Conservation (phyloP, 2,329 filamentous ascomycete species). For the Alternaria gaisen region DNA sequence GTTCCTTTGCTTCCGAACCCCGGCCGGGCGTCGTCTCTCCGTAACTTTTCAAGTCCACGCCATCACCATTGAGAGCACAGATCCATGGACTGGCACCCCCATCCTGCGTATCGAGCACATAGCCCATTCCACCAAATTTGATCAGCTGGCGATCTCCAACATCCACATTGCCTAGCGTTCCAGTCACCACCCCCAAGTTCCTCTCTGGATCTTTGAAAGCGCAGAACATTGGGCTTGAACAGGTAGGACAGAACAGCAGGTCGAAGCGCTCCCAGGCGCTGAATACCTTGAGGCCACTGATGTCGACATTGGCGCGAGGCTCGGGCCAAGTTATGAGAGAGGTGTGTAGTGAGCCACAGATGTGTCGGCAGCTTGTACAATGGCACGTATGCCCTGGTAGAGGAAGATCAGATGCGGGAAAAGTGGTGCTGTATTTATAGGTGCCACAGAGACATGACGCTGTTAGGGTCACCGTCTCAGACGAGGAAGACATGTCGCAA, state of each 20-base stretch:
- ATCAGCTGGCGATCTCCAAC: slow-evolving; percentile 34
- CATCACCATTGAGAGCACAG: slow-evolving; percentile 46
- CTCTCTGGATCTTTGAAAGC: slow-evolving; percentile 27
- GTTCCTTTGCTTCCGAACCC: slow-evolving; percentile 17
- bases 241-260: slow-evolving; percentile 56
- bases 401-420: slow-evolving; percentile 52
- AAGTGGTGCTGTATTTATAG: slow-evolving; percentile 51
- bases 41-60: slow-evolving; percentile 35
- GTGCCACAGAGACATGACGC: slow-evolving; percentile 59
- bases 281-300: slow-evolving; percentile 49
- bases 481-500: background rate
- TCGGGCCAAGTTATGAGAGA: slow-evolving; percentile 52
- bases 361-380: slow-evolving; percentile 61
- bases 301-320: slow-evolving; percentile 38
- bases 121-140: slow-evolving; percentile 52
- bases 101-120: slow-evolving; percentile 61
- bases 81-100: slow-evolving; percentile 63
- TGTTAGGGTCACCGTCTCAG: slow-evolving; percentile 38
- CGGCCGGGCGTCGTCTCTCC: slow-evolving; percentile 20
- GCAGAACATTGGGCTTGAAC: slow-evolving; percentile 58
- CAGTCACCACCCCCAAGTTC: slow-evolving; percentile 51
- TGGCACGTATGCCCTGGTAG: slow-evolving; percentile 58
- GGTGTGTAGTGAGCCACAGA: slow-evolving; percentile 56
- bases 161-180: slow-evolving; percentile 47
- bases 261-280: slow-evolving; percentile 47